Evolutionary conservation across 2,329 filamentous ascomycete species (phyloP), one percentile per base, ranked within the genome.

Genomic region (Epichloe aotearoae): DNA sequence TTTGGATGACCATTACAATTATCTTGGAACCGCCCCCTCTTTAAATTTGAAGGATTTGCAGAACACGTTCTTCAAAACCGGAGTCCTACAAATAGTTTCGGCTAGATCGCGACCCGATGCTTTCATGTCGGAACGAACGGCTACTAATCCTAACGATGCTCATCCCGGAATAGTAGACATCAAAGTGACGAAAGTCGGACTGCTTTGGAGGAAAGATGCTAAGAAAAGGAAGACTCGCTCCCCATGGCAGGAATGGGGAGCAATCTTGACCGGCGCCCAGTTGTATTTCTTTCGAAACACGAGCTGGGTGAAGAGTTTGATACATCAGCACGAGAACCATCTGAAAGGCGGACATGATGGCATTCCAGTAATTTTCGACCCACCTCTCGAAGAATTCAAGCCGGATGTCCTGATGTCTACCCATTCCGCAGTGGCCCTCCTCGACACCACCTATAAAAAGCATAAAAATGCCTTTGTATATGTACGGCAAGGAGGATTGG

Each of bases 241-340:
- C 11, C 91, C 93, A 1, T 98, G 93, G 93, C 91, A 96, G 63
- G 93, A 98, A 74, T 98, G 93, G 93, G 93, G 93, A 49, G 93
- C 89, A 23, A 86, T 98, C 52, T 76, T 98, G 33, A 98, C 93
- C 1, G 88, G 91, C n/a, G 94, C 93, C 5, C 91, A 96, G 62
- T 77, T 98, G 7, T 98, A 96, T 66, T 88, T 98, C 66, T 98
- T 97, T 71, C 84, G 88, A 52, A 96, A 97, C 63, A 85, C 88
- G 5, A 76, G 82, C 19, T 98, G 93, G 91, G 82, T 95, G 36
- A 97, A 95, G 66, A 86, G 79, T 52, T 69, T 98, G 56, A 89
- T 97, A 71, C 79, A 86, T 55, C 93, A 98, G 63, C 84, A 91
- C 62, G 89, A 95, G 44, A 73, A 76, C 12, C 88, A 95, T 60